Conservation (phyloP, 2,329 filamentous ascomycete species). For the Ceratocystis papillata region DNA sequence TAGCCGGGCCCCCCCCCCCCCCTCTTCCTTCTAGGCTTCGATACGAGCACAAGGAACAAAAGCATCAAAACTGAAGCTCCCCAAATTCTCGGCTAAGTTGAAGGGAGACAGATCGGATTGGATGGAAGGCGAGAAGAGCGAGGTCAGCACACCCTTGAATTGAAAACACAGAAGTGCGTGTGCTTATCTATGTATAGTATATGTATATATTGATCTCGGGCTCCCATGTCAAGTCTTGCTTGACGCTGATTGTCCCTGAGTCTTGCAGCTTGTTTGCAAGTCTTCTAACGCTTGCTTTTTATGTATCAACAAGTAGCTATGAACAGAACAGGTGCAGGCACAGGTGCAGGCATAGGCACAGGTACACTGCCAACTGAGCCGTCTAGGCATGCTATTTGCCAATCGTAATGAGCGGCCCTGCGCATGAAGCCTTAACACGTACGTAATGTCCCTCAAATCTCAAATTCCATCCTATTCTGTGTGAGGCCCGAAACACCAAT, state of each 20-base stretch:
- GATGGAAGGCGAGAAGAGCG: background rate
- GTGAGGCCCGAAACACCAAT: slow-evolving; percentile 4
- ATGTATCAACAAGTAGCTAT: no score
- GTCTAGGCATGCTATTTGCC: background rate
- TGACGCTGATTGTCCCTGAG: no score
- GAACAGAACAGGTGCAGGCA: no score
- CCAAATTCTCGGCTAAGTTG: background rate
- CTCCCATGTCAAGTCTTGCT: background rate
- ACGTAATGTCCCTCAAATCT: slow-evolving; percentile 8
- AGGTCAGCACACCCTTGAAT: no score
- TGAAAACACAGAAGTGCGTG: no score
- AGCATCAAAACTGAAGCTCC: background rate
- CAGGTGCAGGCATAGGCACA: no score
- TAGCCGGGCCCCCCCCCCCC: no score
- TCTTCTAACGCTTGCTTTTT: no score
- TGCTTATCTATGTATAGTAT: no score
- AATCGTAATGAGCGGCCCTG: background rate
- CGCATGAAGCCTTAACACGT: background rate
- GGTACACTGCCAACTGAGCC: no score
- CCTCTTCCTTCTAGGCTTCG: slow-evolving; percentile 4
- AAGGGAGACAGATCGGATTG: background rate
- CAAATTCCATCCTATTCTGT: slow-evolving; percentile 13
- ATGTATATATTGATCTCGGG: background rate
- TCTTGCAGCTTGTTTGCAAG: no score
- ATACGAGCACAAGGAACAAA: slow-evolving; percentile 7